Conservation (phyloP, 352 stramenopile species). For the Peronosclerospora sorghi region DNA sequence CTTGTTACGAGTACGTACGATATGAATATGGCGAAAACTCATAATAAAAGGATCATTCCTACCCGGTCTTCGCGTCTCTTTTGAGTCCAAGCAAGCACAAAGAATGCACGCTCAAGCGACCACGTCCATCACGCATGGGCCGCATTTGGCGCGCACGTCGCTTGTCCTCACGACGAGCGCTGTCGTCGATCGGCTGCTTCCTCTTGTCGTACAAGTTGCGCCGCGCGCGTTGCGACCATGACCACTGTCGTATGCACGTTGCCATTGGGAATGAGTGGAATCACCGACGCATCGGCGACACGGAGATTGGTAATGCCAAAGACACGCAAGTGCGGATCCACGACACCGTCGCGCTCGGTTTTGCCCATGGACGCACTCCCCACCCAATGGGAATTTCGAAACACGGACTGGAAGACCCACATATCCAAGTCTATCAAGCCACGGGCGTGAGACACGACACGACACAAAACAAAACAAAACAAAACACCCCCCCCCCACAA, state of each 20-base stretch:
- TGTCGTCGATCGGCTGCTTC: constrained; percentile 11
- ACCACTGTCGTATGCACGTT: constrained; percentile 68
- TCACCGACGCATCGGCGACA: constrained; percentile 56
- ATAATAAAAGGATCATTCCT: too few relatives aligned
- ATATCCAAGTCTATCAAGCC: constrained; percentile 40
- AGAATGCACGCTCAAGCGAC: too few relatives aligned
- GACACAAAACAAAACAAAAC: background rate
- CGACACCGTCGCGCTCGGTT: constrained; percentile 29
- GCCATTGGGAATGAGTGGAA: constrained; percentile 58
- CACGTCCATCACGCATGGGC: too few relatives aligned
- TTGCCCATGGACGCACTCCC: constrained; percentile 65
- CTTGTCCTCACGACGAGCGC: too few relatives aligned
- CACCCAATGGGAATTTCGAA: constrained; percentile 83
- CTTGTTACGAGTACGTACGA: too few relatives aligned
- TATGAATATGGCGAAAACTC: too few relatives aligned
- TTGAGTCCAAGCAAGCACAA: too few relatives aligned
- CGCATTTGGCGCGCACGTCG: too few relatives aligned
- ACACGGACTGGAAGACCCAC: constrained; percentile 56
- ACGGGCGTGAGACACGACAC: too few relatives aligned
- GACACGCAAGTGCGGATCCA: constrained; percentile 46
- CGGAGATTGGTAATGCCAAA: constrained; percentile 51
- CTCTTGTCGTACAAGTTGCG: constrained; percentile 32
- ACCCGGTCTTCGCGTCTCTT: too few relatives aligned
- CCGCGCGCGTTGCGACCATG: constrained; percentile 47
- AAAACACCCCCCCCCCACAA: background rate